Conservation (phyloP, 768 basidiomycete species). For the Tulasnella sp. region DNA sequence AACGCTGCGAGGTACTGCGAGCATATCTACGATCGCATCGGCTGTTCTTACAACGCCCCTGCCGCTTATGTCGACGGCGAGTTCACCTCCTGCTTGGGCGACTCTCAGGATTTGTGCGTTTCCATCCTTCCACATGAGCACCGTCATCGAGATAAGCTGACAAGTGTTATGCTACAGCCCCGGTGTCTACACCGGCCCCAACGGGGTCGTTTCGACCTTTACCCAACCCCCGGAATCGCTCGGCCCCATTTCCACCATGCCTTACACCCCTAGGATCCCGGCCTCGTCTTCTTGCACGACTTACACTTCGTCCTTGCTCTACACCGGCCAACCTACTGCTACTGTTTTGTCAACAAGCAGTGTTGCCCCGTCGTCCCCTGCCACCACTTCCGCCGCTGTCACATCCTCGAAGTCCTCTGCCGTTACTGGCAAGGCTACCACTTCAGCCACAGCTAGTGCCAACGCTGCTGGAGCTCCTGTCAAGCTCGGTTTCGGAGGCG, state of each 20-base stretch:
- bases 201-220: slow-evolving; percentile 17
- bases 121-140: background rate
- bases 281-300: slow-evolving; percentile 21
- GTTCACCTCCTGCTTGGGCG: slow-evolving; percentile 19
- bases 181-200: slow-evolving; percentile 16
- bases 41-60: slow-evolving; percentile 19
- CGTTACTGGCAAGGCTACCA: background rate
- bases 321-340: slow-evolving; percentile 1
- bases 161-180: background rate
- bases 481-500: background rate
- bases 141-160: background rate
- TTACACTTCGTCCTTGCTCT: slow-evolving; percentile 18
- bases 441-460: background rate
- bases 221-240: slow-evolving; percentile 19
- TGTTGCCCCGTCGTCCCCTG: background rate
- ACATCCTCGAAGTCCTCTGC: background rate
- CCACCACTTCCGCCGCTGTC: background rate
- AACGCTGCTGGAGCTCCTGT: background rate
- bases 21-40: slow-evolving; percentile 19
- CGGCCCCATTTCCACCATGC: slow-evolving; percentile 18
- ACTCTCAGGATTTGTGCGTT: slow-evolving; percentile 18
- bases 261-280: slow-evolving; percentile 19
- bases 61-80: slow-evolving; percentile 17
- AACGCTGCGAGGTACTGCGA: slow-evolving; percentile 16
- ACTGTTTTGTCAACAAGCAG: background rate